These are phyloP conservation scores for Epichloe amarillans DNA, from an alignment of 2,329 filamentous ascomycete genomes.

Conservation along the genomic window DNA sequence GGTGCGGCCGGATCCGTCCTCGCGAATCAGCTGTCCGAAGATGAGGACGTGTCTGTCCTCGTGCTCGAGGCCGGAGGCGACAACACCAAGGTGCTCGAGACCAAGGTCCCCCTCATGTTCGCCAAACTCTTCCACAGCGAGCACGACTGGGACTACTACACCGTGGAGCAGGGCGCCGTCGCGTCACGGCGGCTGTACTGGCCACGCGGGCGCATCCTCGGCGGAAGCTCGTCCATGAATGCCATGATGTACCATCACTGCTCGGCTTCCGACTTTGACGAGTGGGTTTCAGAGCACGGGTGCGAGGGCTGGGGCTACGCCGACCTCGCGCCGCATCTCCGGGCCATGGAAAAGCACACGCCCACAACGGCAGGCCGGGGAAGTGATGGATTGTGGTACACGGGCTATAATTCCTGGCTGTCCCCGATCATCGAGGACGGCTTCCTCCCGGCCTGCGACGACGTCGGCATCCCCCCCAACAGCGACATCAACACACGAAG, in stretches of 20 bases:
- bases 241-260: conserved; percentile 14
- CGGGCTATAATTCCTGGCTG: conserved; percentile 9
- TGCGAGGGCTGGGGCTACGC: conserved; percentile 10
- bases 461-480: conserved; percentile 5
- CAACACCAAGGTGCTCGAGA: conserved; percentile 8
- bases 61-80: conserved; percentile 10
- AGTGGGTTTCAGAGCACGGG: conserved; percentile 8
- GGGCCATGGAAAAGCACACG: conserved; percentile 11
- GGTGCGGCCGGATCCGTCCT: conserved; percentile 18
- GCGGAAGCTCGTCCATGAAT: conserved; percentile 12
- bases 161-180: conserved; percentile 10
- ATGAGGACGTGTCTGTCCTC: conserved; percentile 10
- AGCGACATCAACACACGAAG: conserved; percentile 9
- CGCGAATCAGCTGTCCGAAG: conserved; percentile 16
- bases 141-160: conserved; percentile 14
- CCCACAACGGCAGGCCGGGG: conserved; percentile 6
- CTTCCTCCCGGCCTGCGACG: conserved; percentile 8
- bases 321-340: conserved; percentile 10
- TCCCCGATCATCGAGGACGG: conserved; percentile 7
- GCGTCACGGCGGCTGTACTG: conserved; percentile 12
- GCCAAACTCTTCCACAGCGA: conserved; percentile 10
- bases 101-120: conserved; percentile 10
- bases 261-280: conserved; percentile 11
- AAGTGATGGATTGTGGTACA: conserved; percentile 8
- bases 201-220: conserved; percentile 12